Evolutionary conservation across 2,329 filamentous ascomycete species (phyloP), one percentile per base, ranked within the genome.

Genomic region (Colletotrichum caudatum): DNA sequence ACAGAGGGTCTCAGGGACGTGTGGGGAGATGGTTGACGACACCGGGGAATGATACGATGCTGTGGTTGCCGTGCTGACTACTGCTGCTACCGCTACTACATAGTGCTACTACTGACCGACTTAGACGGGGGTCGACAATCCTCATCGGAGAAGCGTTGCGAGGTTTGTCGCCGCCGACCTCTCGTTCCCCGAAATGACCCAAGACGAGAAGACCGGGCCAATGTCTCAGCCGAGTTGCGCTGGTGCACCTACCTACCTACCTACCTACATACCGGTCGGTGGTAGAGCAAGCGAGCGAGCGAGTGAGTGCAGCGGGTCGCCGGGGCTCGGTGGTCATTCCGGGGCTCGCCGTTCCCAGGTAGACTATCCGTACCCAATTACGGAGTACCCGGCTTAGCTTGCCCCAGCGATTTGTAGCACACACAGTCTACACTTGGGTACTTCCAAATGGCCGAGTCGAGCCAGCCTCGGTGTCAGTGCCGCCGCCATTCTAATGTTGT

Each of bases 391-490:
- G 3, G 29, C 29, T 29, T 11, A 20, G 14, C 44, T 11, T 37
- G 20, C 20, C 41, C 59, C 41, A 63, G 39, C 3, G 41, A 8
- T 44, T 20, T 3, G 20, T 20, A 16, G 41, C 41, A 20, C 14
- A 18, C 41, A 20, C 14, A 18, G 9, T 48, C 41, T 18, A 26
- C 41, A 14, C 3, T 29, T 29, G 29, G 29, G 29, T 29, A 29
- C 5, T 44, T 44, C 7, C 39, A 44, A 29, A 20, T 16, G 16
- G 29, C 9, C 23, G 39, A 23, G n/a, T 39, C 33, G 54, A 41
- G n/a, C 33, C 54, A 26, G 39, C 39, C 9, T 61, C 53, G 37
- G 56, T 58, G 51, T 64, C 58, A 59, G 51, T 64, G 53, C 60
- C 53, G 66, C 53, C 44, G 37, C 44, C n/a, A 44, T 46, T 46